Evolutionary conservation across 1,284 basidiomycete species (phyloP).

Genomic region (Trichosporon asahii): DNA sequence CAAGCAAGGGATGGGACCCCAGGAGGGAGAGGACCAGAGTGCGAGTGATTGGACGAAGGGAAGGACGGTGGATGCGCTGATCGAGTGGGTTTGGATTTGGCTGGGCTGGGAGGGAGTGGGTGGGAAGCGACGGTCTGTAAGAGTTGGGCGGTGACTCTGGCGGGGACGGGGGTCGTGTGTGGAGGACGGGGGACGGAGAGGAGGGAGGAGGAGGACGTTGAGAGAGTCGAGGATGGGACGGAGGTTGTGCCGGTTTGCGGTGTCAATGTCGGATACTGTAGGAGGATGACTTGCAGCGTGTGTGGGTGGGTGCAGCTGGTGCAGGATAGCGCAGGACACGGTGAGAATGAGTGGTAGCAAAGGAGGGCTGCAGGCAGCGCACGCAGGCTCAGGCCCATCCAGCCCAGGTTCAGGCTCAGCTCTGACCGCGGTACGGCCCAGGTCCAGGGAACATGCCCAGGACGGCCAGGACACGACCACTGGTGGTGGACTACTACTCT

Average conservation of each 20-base stretch:
- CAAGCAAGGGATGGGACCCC: not conserved
- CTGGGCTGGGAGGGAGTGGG: not conserved
- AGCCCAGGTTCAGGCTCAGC: not conserved
- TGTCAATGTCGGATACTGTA: not conserved
- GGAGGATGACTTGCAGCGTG: too few species aligned
- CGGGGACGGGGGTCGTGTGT: not conserved
- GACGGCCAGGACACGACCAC: not conserved
- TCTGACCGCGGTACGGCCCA: not conserved
- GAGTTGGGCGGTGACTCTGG: not conserved
- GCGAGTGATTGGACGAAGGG: conserved; percentile 2
- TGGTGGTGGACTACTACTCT: too few species aligned
- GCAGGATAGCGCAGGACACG: not conserved
- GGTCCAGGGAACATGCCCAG: not conserved
- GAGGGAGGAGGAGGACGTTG: not conserved
- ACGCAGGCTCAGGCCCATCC: not conserved
- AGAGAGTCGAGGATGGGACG: not conserved
- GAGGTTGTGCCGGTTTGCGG: not conserved
- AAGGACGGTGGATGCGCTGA: conserved; percentile 6
- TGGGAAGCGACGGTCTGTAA: not conserved
- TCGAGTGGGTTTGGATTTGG: not conserved
- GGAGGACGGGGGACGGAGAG: not conserved
- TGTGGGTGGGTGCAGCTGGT: not conserved
- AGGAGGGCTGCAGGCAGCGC: not conserved
- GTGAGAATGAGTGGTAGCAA: not conserved
- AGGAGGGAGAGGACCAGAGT: not conserved